Conservation (phyloP, 2,329 filamentous ascomycete species). For the Aureobasidium sp. region DNA sequence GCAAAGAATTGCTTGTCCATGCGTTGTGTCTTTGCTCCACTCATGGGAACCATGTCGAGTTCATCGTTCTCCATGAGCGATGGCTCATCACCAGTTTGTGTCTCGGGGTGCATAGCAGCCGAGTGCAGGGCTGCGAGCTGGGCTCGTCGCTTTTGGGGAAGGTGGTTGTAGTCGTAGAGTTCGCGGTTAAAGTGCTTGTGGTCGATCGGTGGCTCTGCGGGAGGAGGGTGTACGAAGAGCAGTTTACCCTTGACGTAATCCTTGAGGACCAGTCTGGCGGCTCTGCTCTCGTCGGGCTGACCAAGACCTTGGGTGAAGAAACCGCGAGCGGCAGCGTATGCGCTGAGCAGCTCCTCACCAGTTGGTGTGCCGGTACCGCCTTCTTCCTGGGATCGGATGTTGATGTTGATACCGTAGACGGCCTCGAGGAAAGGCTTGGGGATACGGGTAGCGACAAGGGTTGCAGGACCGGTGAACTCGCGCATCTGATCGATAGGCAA, state of each 20-base stretch:
- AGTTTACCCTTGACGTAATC: conserved; percentile 97
- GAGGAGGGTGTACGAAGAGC: conserved; percentile 83
- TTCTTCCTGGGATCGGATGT: conserved; percentile 73
- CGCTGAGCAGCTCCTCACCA: conserved; percentile 71
- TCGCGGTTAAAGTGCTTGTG: conserved; percentile 74
- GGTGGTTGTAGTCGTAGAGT: conserved; percentile 73
- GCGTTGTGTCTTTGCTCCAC: conserved; percentile 62
- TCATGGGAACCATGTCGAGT: conserved; percentile 40
- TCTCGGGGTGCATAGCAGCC: conserved; percentile 24
- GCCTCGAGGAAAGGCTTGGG: conserved; percentile 85
- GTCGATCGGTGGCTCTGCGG: conserved; percentile 56
- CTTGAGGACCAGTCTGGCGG: conserved; percentile 82
- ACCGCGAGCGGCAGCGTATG: conserved; percentile 82
- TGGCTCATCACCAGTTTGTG: conserved; percentile 18
- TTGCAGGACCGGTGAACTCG: conserved; percentile 81
- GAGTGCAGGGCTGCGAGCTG: conserved; percentile 41
- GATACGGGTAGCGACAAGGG: conserved; percentile 74
- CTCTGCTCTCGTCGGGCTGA: conserved; percentile 86
- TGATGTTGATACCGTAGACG: conserved; percentile 86
- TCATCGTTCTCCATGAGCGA: conserved; percentile 34
- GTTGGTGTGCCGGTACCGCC: conserved; percentile 84
- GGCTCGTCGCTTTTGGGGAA: conserved; percentile 71
- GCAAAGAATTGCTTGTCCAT: conserved; percentile 90
- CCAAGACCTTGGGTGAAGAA: conserved; percentile 85
- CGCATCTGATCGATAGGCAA: conserved; percentile 93